phyloP scores from a whole-genome alignment of 768 basidiomycete species.

The Mycena albidolilacea region DNA sequence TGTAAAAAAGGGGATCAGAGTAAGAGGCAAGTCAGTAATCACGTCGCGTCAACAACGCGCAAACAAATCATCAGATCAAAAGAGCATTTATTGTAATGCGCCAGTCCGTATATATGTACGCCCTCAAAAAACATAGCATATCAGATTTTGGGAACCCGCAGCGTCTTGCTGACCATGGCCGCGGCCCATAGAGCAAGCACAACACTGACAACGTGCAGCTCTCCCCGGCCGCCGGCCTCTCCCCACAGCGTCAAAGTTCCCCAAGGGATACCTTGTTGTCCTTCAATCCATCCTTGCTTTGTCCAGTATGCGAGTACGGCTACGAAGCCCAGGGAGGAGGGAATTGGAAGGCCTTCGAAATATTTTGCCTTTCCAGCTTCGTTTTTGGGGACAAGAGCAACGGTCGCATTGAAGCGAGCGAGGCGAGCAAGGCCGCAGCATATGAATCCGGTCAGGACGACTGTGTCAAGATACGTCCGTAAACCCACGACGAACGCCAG shows the following conservation, averaged over 20 bases:
- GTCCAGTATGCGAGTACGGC: slow-evolving; percentile 86
- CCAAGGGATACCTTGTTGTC: slow-evolving; percentile 80
- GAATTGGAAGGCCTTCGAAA: slow-evolving; percentile 98
- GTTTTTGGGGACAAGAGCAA: slow-evolving; percentile 93
- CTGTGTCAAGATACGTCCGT: slow-evolving; percentile 91
- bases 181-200: slow-evolving; percentile 92
- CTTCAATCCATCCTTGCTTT: slow-evolving; percentile 87
- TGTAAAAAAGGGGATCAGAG: not conserved
- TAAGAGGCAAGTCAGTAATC: not conserved
- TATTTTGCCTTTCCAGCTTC: slow-evolving; percentile 89
- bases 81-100: slow-evolving; percentile 10
- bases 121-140: not conserved
- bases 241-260: slow-evolving; percentile 87
- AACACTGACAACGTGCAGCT: slow-evolving; percentile 85
- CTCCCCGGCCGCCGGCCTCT: slow-evolving; percentile 78
- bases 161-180: slow-evolving; percentile 98
- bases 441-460: slow-evolving; percentile 90
- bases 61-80: slow-evolving; percentile 15
- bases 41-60: slow-evolving; percentile 24
- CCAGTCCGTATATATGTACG: slow-evolving; percentile 10
- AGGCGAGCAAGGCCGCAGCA: slow-evolving; percentile 97
- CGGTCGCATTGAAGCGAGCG: slow-evolving; percentile 98
- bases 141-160: slow-evolving; percentile 86
- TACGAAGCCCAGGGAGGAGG: slow-evolving; percentile 88
- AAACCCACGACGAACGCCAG: slow-evolving; percentile 93